Conservation (phyloP, 2,329 filamentous ascomycete genomes). For the Penicillium sclerotiorum region DNA sequence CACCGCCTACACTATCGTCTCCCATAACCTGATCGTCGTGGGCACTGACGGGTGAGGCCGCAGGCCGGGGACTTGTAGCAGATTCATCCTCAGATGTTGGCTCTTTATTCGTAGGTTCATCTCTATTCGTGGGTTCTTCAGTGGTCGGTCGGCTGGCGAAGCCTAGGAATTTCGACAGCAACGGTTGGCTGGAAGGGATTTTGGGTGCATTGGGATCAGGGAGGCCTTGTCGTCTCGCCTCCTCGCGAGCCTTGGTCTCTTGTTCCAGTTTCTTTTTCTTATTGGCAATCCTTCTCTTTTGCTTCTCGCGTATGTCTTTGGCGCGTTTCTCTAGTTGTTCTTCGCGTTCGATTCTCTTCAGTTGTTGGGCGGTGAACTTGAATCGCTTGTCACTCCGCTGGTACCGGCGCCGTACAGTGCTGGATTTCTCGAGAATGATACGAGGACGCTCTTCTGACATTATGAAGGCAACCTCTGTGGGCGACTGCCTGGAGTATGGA, state of each 20-base stretch:
- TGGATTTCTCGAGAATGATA: slow-evolving; percentile 42
- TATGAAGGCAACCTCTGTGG: slow-evolving; percentile 20
- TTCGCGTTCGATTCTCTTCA: slow-evolving; percentile 44
- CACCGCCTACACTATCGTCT: slow-evolving; percentile 12
- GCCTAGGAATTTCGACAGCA: slow-evolving; percentile 36
- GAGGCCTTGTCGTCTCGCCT: slow-evolving; percentile 32
- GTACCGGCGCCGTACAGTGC: slow-evolving; percentile 40
- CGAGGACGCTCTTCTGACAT: slow-evolving; percentile 36
- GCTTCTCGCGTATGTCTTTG: slow-evolving; percentile 40
- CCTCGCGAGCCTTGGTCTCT: slow-evolving; percentile 37
- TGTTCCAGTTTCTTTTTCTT: slow-evolving; percentile 41
- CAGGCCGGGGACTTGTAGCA: background rate
- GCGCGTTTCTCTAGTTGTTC: slow-evolving; percentile 45
- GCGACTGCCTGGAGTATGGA: slow-evolving; percentile 21
- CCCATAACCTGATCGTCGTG: slow-evolving; percentile 12
- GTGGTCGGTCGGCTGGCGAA: slow-evolving; percentile 9
- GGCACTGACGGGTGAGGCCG: slow-evolving; percentile 2
- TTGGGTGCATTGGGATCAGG: slow-evolving; percentile 34
- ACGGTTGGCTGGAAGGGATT: slow-evolving; percentile 38
- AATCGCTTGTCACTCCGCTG: slow-evolving; percentile 42
- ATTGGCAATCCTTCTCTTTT: slow-evolving; percentile 36
- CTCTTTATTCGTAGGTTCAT: background rate
- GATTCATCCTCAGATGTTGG: background rate
- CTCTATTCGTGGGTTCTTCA: background rate
- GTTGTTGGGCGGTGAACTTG: slow-evolving; percentile 37